Percentiles rank a stretch among this genome's conserved stretches.
Conservation (phyloP, 164 flowering plant species). For the Sextonia rubra region DNA sequence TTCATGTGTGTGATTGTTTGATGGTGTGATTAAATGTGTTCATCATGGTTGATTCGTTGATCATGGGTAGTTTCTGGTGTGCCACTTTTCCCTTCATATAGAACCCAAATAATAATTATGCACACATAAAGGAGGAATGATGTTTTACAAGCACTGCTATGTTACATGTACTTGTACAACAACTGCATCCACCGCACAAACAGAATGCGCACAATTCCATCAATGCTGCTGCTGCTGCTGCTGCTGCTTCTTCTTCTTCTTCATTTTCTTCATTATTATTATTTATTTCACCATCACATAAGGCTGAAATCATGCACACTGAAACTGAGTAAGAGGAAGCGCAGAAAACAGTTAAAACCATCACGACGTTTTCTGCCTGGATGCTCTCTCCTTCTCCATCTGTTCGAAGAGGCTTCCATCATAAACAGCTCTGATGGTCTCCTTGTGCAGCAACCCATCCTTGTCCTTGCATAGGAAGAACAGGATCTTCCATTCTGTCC, state of each 20-base stretch:
- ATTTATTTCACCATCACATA: neutral
- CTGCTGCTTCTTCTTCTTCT: neutral
- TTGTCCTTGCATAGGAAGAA: conserved; percentile 55
- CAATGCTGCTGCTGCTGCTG: too few relatives aligned
- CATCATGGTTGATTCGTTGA: too few relatives aligned
- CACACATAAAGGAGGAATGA: too few relatives aligned
- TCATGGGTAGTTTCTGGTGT: too few relatives aligned
- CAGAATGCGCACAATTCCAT: too few relatives aligned
- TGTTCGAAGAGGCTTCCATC: conserved; percentile 64
- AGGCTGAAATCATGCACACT: neutral
- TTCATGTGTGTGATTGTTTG: too few relatives aligned
- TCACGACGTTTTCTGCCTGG: conserved; percentile 23
- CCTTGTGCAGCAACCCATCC: conserved; percentile 57
- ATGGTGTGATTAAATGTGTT: too few relatives aligned
- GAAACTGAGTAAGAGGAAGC: neutral
- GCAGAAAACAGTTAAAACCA: neutral
- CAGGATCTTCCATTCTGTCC: conserved; percentile 58
- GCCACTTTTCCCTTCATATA: too few relatives aligned
- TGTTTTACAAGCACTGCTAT: too few relatives aligned
- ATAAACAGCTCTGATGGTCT: conserved; percentile 51
- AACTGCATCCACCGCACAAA: neutral
- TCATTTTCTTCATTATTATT: too few relatives aligned
- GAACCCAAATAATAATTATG: too few relatives aligned
- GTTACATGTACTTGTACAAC: neutral
- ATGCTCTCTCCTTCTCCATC: conserved; percentile 42